A percentile compares a stretch with the other conserved stretches of the same genome.
These are phyloP conservation scores for Kwoniella shivajii DNA, from an alignment of 1,284 basidiomycete genomes.

Conservation along the genomic window DNA sequence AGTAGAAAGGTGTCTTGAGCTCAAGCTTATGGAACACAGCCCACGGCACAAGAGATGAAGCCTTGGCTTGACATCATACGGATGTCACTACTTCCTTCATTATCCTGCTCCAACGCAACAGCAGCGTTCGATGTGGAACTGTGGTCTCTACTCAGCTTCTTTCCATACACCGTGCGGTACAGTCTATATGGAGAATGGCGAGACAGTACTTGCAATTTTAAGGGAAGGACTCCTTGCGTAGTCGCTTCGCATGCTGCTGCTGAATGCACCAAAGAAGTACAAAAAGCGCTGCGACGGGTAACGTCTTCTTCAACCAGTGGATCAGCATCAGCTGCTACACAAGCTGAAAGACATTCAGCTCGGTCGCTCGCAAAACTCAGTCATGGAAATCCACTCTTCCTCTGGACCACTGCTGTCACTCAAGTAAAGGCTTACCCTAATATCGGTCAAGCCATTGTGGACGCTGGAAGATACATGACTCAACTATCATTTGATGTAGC, in stretches of 20 bases:
- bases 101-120: slow-evolving; percentile 81
- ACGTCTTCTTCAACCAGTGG: slow-evolving; percentile 34
- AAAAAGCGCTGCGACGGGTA: slow-evolving; percentile 55
- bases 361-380: slow-evolving; percentile 91
- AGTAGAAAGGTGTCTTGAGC: not conserved
- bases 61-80: slow-evolving; percentile 81
- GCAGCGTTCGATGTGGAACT: slow-evolving; percentile 83
- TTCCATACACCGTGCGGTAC: slow-evolving; percentile 80
- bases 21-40: slow-evolving; percentile 23
- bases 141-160: slow-evolving; percentile 79
- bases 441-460: slow-evolving; percentile 84
- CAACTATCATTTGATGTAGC: slow-evolving; percentile 93
- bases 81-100: slow-evolving; percentile 78
- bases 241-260: slow-evolving; percentile 47
- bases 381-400: slow-evolving; percentile 88
- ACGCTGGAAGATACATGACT: slow-evolving; percentile 85
- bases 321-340: slow-evolving; percentile 19
- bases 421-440: slow-evolving; percentile 98
- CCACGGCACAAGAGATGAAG: slow-evolving; percentile 42
- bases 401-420: slow-evolving; percentile 85
- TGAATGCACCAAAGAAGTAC: slow-evolving; percentile 56
- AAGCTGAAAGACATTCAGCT: slow-evolving; percentile 56
- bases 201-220: slow-evolving; percentile 58
- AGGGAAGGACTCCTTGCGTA: slow-evolving; percentile 33
- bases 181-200: slow-evolving; percentile 96